Conservation (phyloP, 306 rosid species). For the Vicia sativa region DNA sequence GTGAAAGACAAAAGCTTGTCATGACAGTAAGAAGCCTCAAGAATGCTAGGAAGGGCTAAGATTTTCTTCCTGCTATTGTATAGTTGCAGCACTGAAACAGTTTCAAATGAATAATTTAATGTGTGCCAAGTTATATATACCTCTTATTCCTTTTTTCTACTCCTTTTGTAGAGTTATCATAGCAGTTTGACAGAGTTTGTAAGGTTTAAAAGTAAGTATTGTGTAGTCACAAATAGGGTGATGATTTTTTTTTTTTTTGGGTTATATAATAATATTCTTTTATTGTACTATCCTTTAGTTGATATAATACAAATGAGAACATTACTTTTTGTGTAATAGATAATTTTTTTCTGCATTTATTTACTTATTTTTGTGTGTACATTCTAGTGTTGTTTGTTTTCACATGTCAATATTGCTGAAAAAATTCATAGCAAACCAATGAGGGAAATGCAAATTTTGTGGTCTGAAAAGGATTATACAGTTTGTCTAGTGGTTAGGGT, state of each 20-base stretch:
- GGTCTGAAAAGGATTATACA: conserved; percentile 23
- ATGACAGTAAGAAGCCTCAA: conserved; percentile 84
- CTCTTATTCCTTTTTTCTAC: conserved; percentile 9
- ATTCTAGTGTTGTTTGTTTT: conserved; percentile 10
- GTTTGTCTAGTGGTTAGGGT: conserved; percentile 37
- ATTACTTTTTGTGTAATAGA: conserved; percentile 10
- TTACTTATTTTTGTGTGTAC: not conserved
- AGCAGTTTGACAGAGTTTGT: conserved; percentile 32
- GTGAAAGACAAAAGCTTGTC: conserved; percentile 96
- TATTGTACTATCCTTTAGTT: conserved; percentile 34
- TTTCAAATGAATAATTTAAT: conserved; percentile 56
- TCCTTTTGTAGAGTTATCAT: conserved; percentile 31
- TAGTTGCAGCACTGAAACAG: conserved; percentile 41
- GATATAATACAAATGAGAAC: conserved; percentile 30
- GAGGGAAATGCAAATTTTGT: conserved; percentile 15
- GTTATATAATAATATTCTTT: conserved; percentile 48
- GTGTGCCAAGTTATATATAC: conserved; percentile 44
- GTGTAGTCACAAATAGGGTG: conserved; percentile 37
- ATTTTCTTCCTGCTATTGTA: conserved; percentile 44
- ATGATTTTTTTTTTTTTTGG: conserved; percentile 29
- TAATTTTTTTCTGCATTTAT: not conserved
- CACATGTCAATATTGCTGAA: too few relatives aligned
- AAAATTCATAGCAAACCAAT: not conserved
- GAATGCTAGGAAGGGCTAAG: conserved; percentile 58
- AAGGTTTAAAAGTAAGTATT: conserved; percentile 28